phyloP scores from a whole-genome alignment of 176 grass and related monocot genomes.

The Aegilops speltoides region DNA sequence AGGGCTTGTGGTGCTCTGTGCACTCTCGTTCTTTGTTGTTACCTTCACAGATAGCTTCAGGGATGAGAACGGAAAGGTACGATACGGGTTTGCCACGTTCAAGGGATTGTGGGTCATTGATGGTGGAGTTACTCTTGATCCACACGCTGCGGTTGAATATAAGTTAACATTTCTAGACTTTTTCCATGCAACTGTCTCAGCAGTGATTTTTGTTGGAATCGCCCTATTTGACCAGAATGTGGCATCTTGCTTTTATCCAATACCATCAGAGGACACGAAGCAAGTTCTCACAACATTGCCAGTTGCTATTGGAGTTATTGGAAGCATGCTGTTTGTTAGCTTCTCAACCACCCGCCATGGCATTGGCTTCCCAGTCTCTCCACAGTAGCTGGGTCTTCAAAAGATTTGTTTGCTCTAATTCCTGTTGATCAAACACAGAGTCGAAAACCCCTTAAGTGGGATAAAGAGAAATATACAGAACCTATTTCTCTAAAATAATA shows the following conservation, averaged over 20 bases:
- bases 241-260: constrained; percentile 57
- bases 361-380: constrained; percentile 61
- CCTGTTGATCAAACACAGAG: constrained; percentile 21
- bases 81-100: constrained; percentile 58
- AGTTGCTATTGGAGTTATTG: constrained; percentile 55
- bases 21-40: constrained; percentile 60
- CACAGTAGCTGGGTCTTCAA: constrained; percentile 28
- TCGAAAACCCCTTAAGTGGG: neutral
- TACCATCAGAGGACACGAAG: constrained; percentile 49
- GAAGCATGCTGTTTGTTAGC: constrained; percentile 72
- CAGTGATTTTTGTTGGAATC: constrained; percentile 51
- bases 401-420: neutral
- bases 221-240: constrained; percentile 69
- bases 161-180: constrained; percentile 69
- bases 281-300: constrained; percentile 55
- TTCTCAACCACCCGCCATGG: constrained; percentile 70
- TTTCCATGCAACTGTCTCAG: constrained; percentile 55
- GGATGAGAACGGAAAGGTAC: constrained; percentile 53
- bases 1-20: constrained; percentile 53
- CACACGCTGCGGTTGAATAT: constrained; percentile 36
- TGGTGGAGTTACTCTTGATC: constrained; percentile 45
- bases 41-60: constrained; percentile 79
- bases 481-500: constrained; percentile 10
- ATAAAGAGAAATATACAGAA: constrained; percentile 6
- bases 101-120: constrained; percentile 69